Base-by-base conservation (phyloP, 2,329 filamentous ascomycete species). In the Amauroascus niger region DNA sequence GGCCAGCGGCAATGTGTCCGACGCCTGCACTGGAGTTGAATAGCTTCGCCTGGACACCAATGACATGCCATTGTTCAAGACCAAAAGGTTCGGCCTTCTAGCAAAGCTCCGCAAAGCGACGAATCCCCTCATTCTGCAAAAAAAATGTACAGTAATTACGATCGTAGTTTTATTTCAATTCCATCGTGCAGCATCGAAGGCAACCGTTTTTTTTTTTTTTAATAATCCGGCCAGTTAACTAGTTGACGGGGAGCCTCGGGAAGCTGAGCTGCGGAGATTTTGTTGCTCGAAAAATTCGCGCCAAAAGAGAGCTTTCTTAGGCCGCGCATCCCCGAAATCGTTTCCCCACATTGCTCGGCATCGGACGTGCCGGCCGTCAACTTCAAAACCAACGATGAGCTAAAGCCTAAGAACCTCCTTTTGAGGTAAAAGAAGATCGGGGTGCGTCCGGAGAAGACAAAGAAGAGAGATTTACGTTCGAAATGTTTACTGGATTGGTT, bases 401-500 rank as follows among this genome's bases (percentile, higher is more conserved):
- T n/a, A n/a, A n/a, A n/a, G n/a, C n/a, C n/a, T n/a, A n/a, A n/a
- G n/a, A n/a, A n/a, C n/a, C n/a, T n/a, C n/a, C n/a, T n/a, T n/a
- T n/a, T n/a, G n/a, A n/a, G n/a, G 43, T 26, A 20, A 24, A 13
- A 6, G 14, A 26, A 8, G 11, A 14, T 13, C 20, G 7, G 35
- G 14, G 9, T 9, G 35, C 18, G 16, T 39, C 6, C 35, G 7
- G 35, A 8, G 16, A 20, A 39, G 18, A n/a, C 16, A 14, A 39
- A 13, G 16, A 39, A 39, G 6, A 20, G n/a, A 39, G 35, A 24
- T 24, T 14, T 45, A n/a, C 41, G 41, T 30, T 20, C 49, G 41
- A n/a, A 8, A 97, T 98, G 93, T 97, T 98, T 67, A 97, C 93
- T 55, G 93, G 93, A 62, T 86, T 95, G 58, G 87, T 95, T 52